A percentile compares a stretch with the other conserved stretches of the same genome.
Conservation (phyloP, 129 eudicot species). For the Flaveria ramosissima region DNA sequence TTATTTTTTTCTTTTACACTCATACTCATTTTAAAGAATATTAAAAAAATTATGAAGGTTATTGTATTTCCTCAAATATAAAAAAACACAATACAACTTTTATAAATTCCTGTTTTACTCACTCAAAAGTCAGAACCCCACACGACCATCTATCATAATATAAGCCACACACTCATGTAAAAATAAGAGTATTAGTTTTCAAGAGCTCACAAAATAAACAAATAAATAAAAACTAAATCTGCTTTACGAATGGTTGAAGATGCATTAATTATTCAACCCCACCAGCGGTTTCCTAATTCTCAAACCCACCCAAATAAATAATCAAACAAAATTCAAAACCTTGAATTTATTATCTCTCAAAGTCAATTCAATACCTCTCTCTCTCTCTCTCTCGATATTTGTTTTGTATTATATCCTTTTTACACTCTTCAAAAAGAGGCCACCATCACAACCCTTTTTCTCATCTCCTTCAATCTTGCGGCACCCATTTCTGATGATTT, state of each 20-base stretch:
- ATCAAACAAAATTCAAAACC: conserved; percentile 4
- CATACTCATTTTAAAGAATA: too few species aligned
- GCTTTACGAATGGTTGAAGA: not conserved
- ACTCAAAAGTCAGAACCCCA: too few species aligned
- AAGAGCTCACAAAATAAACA: too few species aligned
- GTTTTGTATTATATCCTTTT: conserved; percentile 7
- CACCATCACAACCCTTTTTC: conserved; percentile 17
- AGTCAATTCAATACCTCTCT: conserved; percentile 34
- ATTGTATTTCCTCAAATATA: too few species aligned
- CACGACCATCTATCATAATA: too few species aligned
- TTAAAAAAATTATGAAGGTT: too few species aligned
- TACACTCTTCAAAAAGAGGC: not conserved
- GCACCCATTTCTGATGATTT: conserved; percentile 18
- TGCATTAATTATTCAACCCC: not conserved
- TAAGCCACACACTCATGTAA: too few species aligned
- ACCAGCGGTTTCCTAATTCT: conserved; percentile 4
- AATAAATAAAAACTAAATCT: too few species aligned
- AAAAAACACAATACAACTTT: too few species aligned
- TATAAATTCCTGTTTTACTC: too few species aligned
- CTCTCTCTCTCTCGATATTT: conserved; percentile 24
- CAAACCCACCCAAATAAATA: not conserved
- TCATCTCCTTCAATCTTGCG: not conserved
- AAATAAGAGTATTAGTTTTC: too few species aligned
- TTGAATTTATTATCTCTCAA: conserved; percentile 21
- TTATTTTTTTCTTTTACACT: too few species aligned